Evolutionary conservation across 73 alveolate genomes (phyloP).

Genomic region (Symbiodinium pilosum): DNA sequence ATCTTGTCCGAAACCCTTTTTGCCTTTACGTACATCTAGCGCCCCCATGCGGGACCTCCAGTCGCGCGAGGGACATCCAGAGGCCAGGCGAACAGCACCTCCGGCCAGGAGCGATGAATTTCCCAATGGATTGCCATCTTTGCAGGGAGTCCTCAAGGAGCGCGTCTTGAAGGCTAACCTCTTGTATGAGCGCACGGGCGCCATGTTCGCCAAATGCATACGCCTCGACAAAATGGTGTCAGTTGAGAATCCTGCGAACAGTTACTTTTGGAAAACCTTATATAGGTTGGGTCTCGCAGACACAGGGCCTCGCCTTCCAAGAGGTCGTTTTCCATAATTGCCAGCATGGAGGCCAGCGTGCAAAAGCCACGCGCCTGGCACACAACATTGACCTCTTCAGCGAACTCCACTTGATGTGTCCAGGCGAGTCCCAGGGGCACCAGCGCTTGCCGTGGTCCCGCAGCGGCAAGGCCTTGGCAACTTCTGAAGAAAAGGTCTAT

Average conservation of each 20-base stretch:
- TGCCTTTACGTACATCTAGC: background rate
- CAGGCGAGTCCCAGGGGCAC: background rate
- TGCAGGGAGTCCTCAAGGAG: background rate
- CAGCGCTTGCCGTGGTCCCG: background rate
- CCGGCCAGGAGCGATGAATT: background rate
- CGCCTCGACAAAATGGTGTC: background rate
- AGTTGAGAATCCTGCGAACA: background rate
- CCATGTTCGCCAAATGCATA: background rate
- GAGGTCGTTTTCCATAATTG: background rate
- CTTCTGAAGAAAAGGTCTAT: background rate
- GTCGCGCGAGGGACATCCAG: background rate
- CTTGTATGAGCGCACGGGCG: background rate
- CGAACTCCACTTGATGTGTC: background rate
- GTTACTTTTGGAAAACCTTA: background rate
- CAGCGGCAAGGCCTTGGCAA: background rate
- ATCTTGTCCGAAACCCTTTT: background rate
- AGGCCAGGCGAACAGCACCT: background rate
- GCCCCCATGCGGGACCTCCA: conserved; percentile 2
- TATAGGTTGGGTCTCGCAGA: background rate
- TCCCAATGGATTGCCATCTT: background rate
- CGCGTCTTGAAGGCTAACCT: background rate
- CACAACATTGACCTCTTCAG: background rate
- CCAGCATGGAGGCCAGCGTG: background rate
- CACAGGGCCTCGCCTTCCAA: background rate
- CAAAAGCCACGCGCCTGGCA: background rate